Evolutionary conservation across 176 grass and related monocot genomes (phyloP).

Genomic region (Rhynchospora tenuis): DNA sequence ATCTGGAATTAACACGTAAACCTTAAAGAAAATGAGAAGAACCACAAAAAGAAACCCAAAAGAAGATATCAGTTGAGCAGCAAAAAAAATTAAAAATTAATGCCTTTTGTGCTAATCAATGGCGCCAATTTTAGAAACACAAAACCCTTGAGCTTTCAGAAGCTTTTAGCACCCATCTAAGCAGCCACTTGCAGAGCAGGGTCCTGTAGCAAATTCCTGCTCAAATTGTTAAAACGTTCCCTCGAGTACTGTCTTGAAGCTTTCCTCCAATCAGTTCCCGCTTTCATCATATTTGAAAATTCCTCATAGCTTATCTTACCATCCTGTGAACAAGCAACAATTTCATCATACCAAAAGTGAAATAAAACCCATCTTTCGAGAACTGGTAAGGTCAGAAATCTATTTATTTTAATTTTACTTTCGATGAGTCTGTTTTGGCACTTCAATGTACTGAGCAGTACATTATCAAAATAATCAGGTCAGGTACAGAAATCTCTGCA

Average conservation of each 20-base stretch:
- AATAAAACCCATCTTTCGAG: not conserved
- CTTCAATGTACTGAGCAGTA: not conserved
- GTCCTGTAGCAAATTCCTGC: constrained; percentile 60
- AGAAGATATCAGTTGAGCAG: not conserved
- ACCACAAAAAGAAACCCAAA: not conserved
- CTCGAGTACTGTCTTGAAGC: constrained; percentile 82
- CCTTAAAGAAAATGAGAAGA: not conserved
- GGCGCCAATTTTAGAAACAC: not conserved
- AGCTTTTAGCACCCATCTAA: not conserved
- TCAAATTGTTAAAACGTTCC: constrained; percentile 73
- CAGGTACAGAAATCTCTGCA: not conserved
- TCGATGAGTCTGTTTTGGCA: constrained; percentile 2
- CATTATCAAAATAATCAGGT: not conserved
- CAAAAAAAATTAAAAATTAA: not conserved
- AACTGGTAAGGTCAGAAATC: not conserved
- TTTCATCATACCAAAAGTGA: constrained; percentile 16
- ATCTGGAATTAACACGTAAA: constrained; percentile 10
- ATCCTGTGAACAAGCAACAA: constrained; percentile 39
- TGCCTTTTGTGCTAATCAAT: not conserved
- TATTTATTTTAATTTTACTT: constrained; percentile 1
- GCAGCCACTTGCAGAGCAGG: constrained; percentile 28
- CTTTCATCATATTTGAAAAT: constrained; percentile 77
- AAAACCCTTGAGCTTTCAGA: not conserved
- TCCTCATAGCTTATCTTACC: constrained; percentile 79
- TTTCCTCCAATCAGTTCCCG: constrained; percentile 94